Conservation (phyloP, 1,284 basidiomycete genomes). For the Phylloboletellus chloephorus region DNA sequence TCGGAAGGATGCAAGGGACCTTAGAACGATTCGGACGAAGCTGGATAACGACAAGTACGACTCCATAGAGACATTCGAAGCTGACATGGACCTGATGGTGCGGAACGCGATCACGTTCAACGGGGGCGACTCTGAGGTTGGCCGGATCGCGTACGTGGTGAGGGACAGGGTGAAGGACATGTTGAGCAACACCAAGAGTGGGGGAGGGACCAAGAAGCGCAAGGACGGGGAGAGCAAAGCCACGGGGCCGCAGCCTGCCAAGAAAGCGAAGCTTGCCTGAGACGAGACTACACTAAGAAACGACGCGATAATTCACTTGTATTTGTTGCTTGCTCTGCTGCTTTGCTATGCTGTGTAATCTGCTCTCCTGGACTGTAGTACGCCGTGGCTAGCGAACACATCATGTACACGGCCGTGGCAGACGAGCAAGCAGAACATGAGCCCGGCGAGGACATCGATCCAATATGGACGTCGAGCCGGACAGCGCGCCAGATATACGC, state of each 20-base stretch:
- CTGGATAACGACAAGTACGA: constrained; percentile 83
- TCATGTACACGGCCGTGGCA: constrained; percentile 2
- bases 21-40: constrained; percentile 77
- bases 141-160: constrained; percentile 49
- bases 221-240: constrained; percentile 56
- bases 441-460: constrained; percentile 46
- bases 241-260: constrained; percentile 58
- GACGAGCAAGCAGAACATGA: constrained; percentile 15
- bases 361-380: too few species aligned
- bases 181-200: constrained; percentile 43
- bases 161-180: constrained; percentile 50
- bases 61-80: constrained; percentile 68
- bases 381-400: too few species aligned
- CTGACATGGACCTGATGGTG: constrained; percentile 82
- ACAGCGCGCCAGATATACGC: constrained; percentile 77
- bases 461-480: constrained; percentile 74
- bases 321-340: constrained; percentile 26
- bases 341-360: constrained; percentile 31
- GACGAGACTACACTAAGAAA: constrained; percentile 24
- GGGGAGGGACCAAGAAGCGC: constrained; percentile 49
- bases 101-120: constrained; percentile 85
- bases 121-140: constrained; percentile 72
- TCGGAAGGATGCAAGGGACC: constrained; percentile 81
- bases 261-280: constrained; percentile 57
- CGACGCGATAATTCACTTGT: constrained; percentile 27